Conservation (phyloP, 768 basidiomycete species). For the Rhizopogon vesiculosus region DNA sequence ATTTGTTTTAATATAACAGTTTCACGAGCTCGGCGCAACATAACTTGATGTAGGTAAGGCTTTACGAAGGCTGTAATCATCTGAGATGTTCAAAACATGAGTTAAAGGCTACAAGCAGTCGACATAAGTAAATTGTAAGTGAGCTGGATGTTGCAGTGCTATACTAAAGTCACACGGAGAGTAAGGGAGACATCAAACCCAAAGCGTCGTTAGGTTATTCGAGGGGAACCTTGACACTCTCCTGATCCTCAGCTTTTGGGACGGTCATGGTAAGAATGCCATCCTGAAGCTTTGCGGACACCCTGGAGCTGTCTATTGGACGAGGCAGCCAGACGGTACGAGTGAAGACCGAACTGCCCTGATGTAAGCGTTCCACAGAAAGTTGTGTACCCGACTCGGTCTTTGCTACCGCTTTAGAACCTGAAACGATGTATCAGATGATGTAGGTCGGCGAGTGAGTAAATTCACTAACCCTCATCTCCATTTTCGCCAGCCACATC, state of each 20-base stretch:
- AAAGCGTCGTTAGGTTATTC: conserved; percentile 7
- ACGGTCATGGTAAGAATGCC: conserved; percentile 64
- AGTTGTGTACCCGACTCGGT: conserved; percentile 33
- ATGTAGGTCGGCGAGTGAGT: not conserved
- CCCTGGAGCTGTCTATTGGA: conserved; percentile 50
- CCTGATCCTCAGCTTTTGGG: conserved; percentile 57
- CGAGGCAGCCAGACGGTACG: conserved; percentile 72
- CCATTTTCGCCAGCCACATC: conserved; percentile 13
- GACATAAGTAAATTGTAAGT: not conserved
- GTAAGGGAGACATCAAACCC: too few species aligned
- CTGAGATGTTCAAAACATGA: not conserved
- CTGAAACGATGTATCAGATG: not conserved
- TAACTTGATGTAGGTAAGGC: too few species aligned
- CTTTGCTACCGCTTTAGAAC: conserved; percentile 12
- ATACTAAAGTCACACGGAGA: too few species aligned
- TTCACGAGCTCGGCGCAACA: not conserved
- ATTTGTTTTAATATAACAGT: not conserved
- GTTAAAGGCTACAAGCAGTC: not conserved
- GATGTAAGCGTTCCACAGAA: conserved; percentile 57
- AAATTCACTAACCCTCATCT: conserved; percentile 23
- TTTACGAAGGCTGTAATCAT: too few species aligned
- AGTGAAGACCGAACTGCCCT: conserved; percentile 50
- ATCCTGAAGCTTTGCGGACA: conserved; percentile 61
- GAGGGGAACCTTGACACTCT: conserved; percentile 43
- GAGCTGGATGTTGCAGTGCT: not conserved